phyloP scores from a whole-genome alignment of 139 green algal genomes.

The Diplosphaera chodatii region DNA sequence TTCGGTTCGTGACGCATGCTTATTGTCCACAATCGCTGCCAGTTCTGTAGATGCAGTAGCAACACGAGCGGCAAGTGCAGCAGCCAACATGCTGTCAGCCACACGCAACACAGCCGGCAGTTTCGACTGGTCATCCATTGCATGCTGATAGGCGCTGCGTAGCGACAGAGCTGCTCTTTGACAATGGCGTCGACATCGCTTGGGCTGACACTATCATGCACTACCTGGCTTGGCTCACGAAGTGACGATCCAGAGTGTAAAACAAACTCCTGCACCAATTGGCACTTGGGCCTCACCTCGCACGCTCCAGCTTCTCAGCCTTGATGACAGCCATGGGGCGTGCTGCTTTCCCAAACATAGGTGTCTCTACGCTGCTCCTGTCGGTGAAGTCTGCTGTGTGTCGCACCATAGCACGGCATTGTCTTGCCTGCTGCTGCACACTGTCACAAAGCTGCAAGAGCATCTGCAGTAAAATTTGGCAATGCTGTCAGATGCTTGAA shows the following conservation, averaged over 20 bases:
- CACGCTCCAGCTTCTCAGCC: constrained; percentile 69
- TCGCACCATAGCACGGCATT: constrained; percentile 28
- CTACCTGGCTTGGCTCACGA: too few relatives aligned
- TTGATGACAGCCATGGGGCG: constrained; percentile 46
- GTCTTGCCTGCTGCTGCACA: background rate
- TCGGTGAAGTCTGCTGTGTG: constrained; percentile 64
- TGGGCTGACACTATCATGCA: too few relatives aligned
- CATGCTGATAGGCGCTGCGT: constrained; percentile 47
- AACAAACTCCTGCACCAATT: too few relatives aligned
- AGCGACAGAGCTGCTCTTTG: background rate
- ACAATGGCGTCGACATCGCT: too few relatives aligned
- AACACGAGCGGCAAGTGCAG: background rate
- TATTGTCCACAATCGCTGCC: too few relatives aligned
- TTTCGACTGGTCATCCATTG: constrained; percentile 65
- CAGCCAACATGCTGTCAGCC: constrained; percentile 56
- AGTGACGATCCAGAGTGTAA: too few relatives aligned
- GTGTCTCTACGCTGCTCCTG: constrained; percentile 70
- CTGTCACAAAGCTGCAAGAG: background rate
- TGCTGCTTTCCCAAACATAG: constrained; percentile 19
- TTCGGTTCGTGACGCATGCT: too few relatives aligned
- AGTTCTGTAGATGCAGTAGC: background rate
- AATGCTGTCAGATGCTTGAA: too few relatives aligned
- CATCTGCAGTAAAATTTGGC: background rate
- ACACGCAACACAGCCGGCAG: constrained; percentile 71
- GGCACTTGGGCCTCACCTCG: constrained; percentile 14